A percentile compares a stretch with the other conserved stretches of the same genome.
These are phyloP conservation scores for Physcomitrium patens DNA, from an alignment of 225 moss, liverwort and hornwort species.

Conservation along the genomic window DNA sequence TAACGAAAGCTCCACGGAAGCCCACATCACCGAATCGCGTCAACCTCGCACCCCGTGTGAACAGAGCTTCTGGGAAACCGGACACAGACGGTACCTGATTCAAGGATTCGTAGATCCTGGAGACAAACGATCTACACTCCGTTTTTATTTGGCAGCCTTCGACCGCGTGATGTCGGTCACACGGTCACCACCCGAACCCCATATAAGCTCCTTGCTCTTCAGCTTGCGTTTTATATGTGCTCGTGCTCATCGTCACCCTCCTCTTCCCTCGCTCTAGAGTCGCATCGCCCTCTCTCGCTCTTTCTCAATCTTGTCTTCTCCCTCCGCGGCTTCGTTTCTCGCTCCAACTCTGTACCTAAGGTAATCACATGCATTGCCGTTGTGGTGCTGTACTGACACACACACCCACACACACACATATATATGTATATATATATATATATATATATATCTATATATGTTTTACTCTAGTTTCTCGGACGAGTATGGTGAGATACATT, in stretches of 20 bases:
- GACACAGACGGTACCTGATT: neutral
- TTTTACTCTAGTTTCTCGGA: no score
- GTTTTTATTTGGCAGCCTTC: neutral
- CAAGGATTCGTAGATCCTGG: neutral
- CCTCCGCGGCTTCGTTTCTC: no score
- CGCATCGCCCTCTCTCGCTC: no score
- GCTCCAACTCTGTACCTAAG: no score
- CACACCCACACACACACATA: no score
- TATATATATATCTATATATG: no score
- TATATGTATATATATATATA: no score
- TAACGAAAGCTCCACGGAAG: neutral
- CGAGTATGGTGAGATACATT: no score
- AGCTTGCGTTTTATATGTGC: fast-evolving
- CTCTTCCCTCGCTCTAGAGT: no score
- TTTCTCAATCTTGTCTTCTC: no score
- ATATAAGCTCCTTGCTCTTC: neutral
- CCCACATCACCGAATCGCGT: neutral
- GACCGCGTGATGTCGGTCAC: neutral
- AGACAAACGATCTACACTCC: fast-evolving
- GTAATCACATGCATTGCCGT: no score
- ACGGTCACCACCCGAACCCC: neutral
- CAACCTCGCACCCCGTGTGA: neutral
- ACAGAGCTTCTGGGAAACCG: neutral
- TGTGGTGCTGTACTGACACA: no score
- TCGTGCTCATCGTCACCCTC: neutral